Evolutionary conservation across 805 yeast genomes (phyloP), one percentile per base, ranked within the genome.

Genomic region (Spathaspora arborariae): DNA sequence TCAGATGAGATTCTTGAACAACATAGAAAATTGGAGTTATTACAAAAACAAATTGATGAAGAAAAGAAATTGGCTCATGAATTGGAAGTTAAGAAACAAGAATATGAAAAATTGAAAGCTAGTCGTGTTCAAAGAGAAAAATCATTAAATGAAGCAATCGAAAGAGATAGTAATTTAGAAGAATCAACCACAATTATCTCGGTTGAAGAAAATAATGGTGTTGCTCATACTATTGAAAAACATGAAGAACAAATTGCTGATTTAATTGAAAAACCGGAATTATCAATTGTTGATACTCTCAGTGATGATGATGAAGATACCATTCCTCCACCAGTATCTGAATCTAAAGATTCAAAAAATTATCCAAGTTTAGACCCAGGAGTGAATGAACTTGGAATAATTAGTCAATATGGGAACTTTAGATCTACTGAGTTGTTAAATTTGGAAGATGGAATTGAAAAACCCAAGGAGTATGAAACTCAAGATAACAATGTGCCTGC

Each of bases 21-120:
- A n/a, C 64, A 62, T 42, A 47, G 55, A 45, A 63, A 60, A 40
- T 51, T 58, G 41, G 52, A 58, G 46, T 62, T 49, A 37, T 55
- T 72, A 21, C 63, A 67, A 47, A 52, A 61, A 45, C 66, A 73
- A 52, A 59, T 74, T 18, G 69, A 63, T 40, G 54, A 67, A 46
- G 79, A 76, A 51, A 66, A 65, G 55, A 58, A 56, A 16, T 48
- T 64, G 45, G 72, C 73, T 20, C 62, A 60, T 37, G 63, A 68
- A 46, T 53, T 74, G 44, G 79, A 74, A 52, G 47, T 51, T 16
- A 63, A 65, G 48, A 66, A 70, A 33, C 52, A 63, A 24, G 72
- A 69, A 45, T 69, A 63, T 49, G 72, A 68, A 48, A 53, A 57
- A 26, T 59, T 70, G 51, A 64, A 62, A 40, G 24, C 24, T 22